Evolutionary conservation across 2,329 filamentous ascomycete genomes (phyloP).

Genomic region (Scedosporium aurantiacum): DNA sequence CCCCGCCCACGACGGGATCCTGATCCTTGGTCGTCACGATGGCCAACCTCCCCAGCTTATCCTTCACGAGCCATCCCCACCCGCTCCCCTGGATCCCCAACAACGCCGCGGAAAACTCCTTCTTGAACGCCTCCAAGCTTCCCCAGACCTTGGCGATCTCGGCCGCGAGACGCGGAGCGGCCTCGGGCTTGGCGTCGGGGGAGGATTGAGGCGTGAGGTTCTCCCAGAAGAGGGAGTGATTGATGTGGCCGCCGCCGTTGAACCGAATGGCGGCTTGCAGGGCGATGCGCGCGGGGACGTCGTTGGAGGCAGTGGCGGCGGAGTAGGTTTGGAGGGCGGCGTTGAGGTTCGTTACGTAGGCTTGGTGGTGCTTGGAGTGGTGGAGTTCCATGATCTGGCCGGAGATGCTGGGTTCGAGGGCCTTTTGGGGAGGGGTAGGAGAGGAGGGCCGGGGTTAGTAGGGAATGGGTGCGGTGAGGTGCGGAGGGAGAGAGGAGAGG

Average conservation of each 20-base stretch:
- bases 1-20: constrained; percentile 56
- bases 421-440: constrained; percentile 32
- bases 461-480: no score
- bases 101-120: constrained; percentile 53
- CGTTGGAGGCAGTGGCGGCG: constrained; percentile 40
- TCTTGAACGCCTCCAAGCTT: constrained; percentile 52
- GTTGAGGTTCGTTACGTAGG: constrained; percentile 70
- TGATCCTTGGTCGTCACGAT: constrained; percentile 82
- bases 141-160: constrained; percentile 60
- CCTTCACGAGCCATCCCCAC: constrained; percentile 77
- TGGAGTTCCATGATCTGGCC: constrained; percentile 73
- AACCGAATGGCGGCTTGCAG: constrained; percentile 69
- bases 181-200: constrained; percentile 41
- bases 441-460: background rate
- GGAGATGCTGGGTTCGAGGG: constrained; percentile 63
- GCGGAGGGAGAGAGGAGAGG: background rate
- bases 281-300: constrained; percentile 53
- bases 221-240: constrained; percentile 89
- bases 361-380: constrained; percentile 68
- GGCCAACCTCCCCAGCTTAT: constrained; percentile 45
- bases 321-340: constrained; percentile 49
- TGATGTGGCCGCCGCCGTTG: constrained; percentile 86
- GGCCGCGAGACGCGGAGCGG: constrained; percentile 45
- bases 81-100: constrained; percentile 71
- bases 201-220: constrained; percentile 57